phyloP scores from a whole-genome alignment of 768 basidiomycete species.

The Stropharia rugosoannulata region DNA sequence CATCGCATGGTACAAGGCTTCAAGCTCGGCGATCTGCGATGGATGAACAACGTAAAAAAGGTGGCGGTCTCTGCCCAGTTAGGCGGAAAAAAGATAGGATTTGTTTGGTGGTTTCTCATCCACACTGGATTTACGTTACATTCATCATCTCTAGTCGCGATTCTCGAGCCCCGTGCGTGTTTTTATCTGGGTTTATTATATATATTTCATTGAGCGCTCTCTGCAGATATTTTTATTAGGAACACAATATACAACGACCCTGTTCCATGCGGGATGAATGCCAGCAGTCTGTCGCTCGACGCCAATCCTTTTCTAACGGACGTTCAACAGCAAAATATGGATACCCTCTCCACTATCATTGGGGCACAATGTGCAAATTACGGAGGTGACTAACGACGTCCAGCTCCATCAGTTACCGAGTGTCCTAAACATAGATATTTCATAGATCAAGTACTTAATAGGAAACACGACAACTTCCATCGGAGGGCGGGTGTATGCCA shows the following conservation, averaged over 20 bases:
- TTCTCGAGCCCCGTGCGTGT: constrained; percentile 4
- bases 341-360: constrained; percentile 1
- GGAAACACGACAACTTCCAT: constrained; percentile 2
- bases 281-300: not conserved
- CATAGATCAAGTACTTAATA: constrained; percentile 1
- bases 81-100: not conserved
- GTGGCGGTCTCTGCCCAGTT: constrained; percentile 5
- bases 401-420: not conserved
- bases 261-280: not conserved
- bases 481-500: not conserved
- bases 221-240: constrained; percentile 3
- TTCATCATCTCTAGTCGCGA: constrained; percentile 7
- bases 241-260: not conserved
- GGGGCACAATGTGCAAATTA: not conserved
- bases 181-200: not conserved
- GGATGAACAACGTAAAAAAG: constrained; percentile 3
- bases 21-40: not conserved
- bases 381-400: not conserved
- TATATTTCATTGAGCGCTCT: too few relatives aligned
- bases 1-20: constrained; percentile 1
- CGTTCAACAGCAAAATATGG: constrained; percentile 1
- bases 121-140: constrained; percentile 3
- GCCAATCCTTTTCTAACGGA: not conserved
- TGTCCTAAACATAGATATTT: too few relatives aligned
- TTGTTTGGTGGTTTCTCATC: not conserved